These are phyloP conservation scores for Pichia terricola DNA, from an alignment of 1,139 yeast species.

Conservation along the genomic window DNA sequence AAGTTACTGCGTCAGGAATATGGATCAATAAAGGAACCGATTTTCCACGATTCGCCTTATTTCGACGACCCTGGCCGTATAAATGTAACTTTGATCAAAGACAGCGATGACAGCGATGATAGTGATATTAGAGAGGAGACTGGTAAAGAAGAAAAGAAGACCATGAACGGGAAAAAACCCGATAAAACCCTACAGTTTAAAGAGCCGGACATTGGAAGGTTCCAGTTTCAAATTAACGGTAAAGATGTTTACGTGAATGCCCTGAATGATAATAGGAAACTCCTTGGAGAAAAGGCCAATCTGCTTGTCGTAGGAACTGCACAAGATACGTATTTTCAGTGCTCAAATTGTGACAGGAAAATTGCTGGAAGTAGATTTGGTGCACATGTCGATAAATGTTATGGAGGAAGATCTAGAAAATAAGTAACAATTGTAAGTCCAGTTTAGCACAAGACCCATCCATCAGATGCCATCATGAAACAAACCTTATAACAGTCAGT, in stretches of 20 bases:
- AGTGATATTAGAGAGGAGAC: background rate
- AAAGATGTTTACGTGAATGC: conserved; percentile 41
- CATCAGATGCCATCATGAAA: too few species aligned
- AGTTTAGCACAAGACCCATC: too few species aligned
- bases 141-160: background rate
- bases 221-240: conserved; percentile 26
- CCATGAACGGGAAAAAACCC: background rate
- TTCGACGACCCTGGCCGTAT: too few species aligned
- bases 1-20: conserved; percentile 25
- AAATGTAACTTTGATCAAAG: background rate
- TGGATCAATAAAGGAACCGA: conserved; percentile 23
- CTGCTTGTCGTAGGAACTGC: conserved; percentile 12
- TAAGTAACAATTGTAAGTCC: background rate
- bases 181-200: conserved; percentile 1
- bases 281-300: conserved; percentile 9
- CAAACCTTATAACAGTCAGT: too few species aligned
- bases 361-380: conserved; percentile 91
- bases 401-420: conserved; percentile 48
- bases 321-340: conserved; percentile 48
- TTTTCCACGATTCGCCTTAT: conserved; percentile 13
- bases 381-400: conserved; percentile 81
- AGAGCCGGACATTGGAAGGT: conserved; percentile 22
- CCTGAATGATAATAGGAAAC: conserved; percentile 7
- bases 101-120: background rate
- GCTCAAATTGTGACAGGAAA: conserved; percentile 75